Percentiles rank a stretch among this genome's conserved stretches.
phyloP scores from a whole-genome alignment of 257 asterid genomes.

The Henckelia pumila region DNA sequence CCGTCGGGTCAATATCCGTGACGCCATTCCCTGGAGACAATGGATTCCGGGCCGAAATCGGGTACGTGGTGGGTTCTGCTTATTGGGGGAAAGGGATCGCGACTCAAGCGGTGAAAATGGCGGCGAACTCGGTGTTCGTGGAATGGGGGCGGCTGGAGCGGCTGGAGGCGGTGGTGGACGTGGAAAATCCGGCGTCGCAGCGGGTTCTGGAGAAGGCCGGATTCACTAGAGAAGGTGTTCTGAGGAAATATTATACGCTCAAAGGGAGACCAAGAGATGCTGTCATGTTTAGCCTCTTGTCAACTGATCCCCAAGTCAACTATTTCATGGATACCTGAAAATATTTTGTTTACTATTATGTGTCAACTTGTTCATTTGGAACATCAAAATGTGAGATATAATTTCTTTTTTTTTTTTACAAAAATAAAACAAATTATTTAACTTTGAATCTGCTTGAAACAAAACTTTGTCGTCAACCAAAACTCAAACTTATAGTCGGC shows the following conservation, averaged over 20 bases:
- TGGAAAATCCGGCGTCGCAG: conserved; percentile 70
- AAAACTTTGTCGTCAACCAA: too few species aligned
- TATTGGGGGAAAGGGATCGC: conserved; percentile 84
- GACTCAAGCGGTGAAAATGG: conserved; percentile 68
- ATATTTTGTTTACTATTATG: too few species aligned
- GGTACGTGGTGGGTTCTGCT: conserved; percentile 58
- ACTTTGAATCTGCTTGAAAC: too few species aligned
- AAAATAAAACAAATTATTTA: too few species aligned
- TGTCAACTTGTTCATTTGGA: too few species aligned
- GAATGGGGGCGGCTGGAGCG: conserved; percentile 77
- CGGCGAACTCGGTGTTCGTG: conserved; percentile 47
- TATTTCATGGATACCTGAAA: conserved; percentile 25
- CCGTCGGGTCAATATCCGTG: conserved; percentile 54
- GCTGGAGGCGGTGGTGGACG: conserved; percentile 72
- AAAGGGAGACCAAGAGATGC: conserved; percentile 62
- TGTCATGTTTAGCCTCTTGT: conserved; percentile 62
- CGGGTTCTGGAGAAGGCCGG: conserved; percentile 81
- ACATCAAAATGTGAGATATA: too few species aligned
- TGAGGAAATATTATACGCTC: conserved; percentile 60
- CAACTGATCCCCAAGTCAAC: conserved; percentile 41
- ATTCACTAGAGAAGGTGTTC: conserved; percentile 59
- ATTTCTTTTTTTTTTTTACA: too few species aligned
- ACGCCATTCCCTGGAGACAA: conserved; percentile 37
- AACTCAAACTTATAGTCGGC: too few species aligned
- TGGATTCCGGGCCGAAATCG: conserved; percentile 66